These are phyloP conservation scores for Termitomyces sp. DNA, from an alignment of 768 basidiomycete species.

Conservation along the genomic window DNA sequence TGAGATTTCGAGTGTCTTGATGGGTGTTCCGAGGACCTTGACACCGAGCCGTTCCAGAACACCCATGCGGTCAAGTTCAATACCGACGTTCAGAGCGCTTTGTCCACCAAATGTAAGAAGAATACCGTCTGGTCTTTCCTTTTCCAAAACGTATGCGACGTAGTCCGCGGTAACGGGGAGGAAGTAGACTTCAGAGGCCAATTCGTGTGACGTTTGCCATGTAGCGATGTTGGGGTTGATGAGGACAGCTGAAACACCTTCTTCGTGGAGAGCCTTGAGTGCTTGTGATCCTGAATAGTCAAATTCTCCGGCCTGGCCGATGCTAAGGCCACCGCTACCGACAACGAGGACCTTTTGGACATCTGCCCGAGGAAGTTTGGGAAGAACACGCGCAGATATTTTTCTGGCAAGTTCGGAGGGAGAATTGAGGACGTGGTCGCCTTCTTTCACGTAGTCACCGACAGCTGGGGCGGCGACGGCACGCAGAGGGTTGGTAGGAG, in stretches of 20 bases:
- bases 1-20: constrained; percentile 91
- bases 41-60: constrained; percentile 89
- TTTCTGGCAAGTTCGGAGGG: constrained; percentile 92
- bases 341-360: constrained; percentile 96
- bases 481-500: constrained; percentile 49
- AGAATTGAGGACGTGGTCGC: constrained; percentile 82
- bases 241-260: constrained; percentile 90
- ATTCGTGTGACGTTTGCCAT: constrained; percentile 97
- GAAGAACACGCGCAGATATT: constrained; percentile 92
- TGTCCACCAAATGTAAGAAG: constrained; percentile 98
- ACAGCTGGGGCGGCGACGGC: constrained; percentile 77
- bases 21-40: constrained; percentile 92
- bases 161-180: constrained; percentile 95
- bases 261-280: constrained; percentile 94
- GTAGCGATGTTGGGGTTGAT: constrained; percentile 99
- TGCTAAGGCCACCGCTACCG: constrained; percentile 92
- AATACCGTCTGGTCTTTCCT: constrained; percentile 96
- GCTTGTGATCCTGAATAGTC: constrained; percentile 99
- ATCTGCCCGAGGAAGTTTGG: constrained; percentile 85
- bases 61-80: constrained; percentile 96
- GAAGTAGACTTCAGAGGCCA: constrained; percentile 97
- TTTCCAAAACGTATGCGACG: constrained; percentile 97
- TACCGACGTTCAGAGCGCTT: constrained; percentile 96
- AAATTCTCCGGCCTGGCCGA: constrained; percentile 99
- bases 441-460: constrained; percentile 62